These are phyloP conservation scores for Aegilops longissima DNA, from an alignment of 176 grass and related monocot species.

Conservation along the genomic window DNA sequence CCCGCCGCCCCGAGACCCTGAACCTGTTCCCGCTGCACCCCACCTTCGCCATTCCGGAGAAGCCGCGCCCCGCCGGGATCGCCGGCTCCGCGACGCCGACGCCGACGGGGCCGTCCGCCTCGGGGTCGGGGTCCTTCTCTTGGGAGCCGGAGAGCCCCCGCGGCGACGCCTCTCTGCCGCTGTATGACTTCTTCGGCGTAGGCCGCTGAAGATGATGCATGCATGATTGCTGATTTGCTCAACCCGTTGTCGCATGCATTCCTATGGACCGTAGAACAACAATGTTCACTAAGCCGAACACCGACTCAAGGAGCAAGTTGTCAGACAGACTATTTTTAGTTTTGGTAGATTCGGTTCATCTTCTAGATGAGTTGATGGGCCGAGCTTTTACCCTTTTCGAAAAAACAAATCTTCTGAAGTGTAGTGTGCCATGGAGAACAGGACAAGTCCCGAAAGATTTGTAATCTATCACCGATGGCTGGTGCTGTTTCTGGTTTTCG, in stretches of 20 bases:
- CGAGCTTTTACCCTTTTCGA: too few species aligned
- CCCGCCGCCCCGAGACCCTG: background rate
- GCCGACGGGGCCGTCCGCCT: background rate
- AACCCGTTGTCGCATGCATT: too few species aligned
- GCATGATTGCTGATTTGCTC: background rate
- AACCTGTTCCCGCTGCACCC: slow-evolving; percentile 16
- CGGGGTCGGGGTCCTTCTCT: background rate
- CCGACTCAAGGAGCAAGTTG: too few species aligned
- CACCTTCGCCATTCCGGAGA: background rate
- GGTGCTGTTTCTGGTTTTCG: background rate
- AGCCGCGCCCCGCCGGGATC: background rate
- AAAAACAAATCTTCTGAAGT: too few species aligned
- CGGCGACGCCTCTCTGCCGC: background rate
- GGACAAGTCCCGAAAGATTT: background rate
- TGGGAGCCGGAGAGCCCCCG: background rate
- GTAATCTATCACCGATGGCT: too few species aligned
- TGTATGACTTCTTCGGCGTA: background rate
- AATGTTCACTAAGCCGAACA: too few species aligned
- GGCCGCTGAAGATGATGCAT: slow-evolving; percentile 5
- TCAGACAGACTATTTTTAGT: too few species aligned
- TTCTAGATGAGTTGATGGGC: too few species aligned
- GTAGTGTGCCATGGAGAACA: background rate
- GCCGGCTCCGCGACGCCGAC: background rate
- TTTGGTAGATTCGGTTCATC: too few species aligned
- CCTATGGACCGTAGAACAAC: too few species aligned